Evolutionary conservation across 495 filamentous ascomycete species (phyloP).

Genomic region (Cudoniella acicularis): DNA sequence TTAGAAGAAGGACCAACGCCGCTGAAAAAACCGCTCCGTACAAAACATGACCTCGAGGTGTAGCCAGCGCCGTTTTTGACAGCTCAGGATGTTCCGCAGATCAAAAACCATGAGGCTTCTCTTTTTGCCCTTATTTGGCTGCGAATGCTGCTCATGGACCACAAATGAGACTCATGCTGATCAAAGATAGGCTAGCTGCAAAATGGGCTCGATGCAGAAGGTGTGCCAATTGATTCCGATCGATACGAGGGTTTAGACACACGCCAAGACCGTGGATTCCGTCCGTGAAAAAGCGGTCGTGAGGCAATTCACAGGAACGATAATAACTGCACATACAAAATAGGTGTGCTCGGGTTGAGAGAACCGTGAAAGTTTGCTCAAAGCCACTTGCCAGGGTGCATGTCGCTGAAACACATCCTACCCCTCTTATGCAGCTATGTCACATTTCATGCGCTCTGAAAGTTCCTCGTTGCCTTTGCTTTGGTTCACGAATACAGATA

Average conservation of each 20-base stretch:
- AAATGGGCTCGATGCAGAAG: background rate
- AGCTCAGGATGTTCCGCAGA: too few species aligned
- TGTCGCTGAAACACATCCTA: conserved; percentile 17
- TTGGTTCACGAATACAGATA: conserved; percentile 9
- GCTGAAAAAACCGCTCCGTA: too few species aligned
- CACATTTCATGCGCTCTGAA: conserved; percentile 4
- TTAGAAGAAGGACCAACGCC: background rate
- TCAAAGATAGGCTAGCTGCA: background rate
- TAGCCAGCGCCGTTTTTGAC: too few species aligned
- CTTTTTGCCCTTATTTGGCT: too few species aligned
- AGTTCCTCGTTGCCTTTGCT: background rate
- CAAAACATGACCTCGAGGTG: too few species aligned
- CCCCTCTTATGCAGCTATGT: conserved; percentile 9
- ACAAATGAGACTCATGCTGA: background rate
- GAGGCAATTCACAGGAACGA: conserved; percentile 18
- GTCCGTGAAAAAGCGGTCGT: conserved; percentile 1
- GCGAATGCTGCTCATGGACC: too few species aligned
- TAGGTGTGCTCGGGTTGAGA: conserved; percentile 1
- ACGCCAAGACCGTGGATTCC: background rate
- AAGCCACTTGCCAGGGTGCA: background rate
- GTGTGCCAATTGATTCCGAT: conserved; percentile 22
- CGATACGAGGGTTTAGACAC: conserved; percentile 9
- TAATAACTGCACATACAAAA: conserved; percentile 13
- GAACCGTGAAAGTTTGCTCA: conserved; percentile 14
- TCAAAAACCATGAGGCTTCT: too few species aligned